Conservation (phyloP, 2,329 filamentous ascomycete species). For the Waltergamsia citrina region DNA sequence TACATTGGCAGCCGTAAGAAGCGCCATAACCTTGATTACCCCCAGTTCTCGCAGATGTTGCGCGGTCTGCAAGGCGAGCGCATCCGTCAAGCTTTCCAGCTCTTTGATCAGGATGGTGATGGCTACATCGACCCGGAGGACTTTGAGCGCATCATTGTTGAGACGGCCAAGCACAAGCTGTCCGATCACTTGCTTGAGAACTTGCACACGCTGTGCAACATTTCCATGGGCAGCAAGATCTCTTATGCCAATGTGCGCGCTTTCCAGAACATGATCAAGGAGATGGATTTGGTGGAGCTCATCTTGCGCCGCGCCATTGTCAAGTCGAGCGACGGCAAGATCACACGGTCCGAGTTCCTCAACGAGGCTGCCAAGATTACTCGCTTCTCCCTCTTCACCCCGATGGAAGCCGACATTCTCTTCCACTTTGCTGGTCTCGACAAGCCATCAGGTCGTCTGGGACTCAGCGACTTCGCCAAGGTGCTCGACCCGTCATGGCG, state of each 20-base stretch:
- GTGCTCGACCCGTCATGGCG: conserved; percentile 93
- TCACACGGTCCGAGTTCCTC: conserved; percentile 87
- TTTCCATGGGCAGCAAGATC: conserved; percentile 83
- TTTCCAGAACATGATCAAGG: conserved; percentile 95
- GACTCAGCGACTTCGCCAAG: conserved; percentile 80
- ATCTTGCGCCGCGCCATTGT: conserved; percentile 80
- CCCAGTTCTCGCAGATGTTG: conserved; percentile 96
- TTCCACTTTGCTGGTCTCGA: conserved; percentile 97
- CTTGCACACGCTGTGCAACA: conserved; percentile 88
- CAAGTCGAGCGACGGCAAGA: conserved; percentile 82
- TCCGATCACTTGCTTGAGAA: conserved; percentile 92
- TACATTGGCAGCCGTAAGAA: conserved; percentile 86
- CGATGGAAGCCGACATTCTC: conserved; percentile 96
- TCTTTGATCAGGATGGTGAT: conserved; percentile 83
- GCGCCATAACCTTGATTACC: conserved; percentile 86
- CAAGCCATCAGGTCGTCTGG: conserved; percentile 75
- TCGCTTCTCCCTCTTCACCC: conserved; percentile 91
- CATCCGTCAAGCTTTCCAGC: conserved; percentile 88
- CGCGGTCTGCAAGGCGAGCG: conserved; percentile 92
- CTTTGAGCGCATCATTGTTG: conserved; percentile 91
- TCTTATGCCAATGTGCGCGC: conserved; percentile 96
- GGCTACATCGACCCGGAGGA: conserved; percentile 94
- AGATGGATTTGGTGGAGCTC: conserved; percentile 95
- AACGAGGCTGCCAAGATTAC: conserved; percentile 88
- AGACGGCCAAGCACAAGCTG: conserved; percentile 91